Evolutionary conservation across 495 filamentous ascomycete species (phyloP), one percentile per base, ranked within the genome.

Genomic region (Aspergillus wentii): DNA sequence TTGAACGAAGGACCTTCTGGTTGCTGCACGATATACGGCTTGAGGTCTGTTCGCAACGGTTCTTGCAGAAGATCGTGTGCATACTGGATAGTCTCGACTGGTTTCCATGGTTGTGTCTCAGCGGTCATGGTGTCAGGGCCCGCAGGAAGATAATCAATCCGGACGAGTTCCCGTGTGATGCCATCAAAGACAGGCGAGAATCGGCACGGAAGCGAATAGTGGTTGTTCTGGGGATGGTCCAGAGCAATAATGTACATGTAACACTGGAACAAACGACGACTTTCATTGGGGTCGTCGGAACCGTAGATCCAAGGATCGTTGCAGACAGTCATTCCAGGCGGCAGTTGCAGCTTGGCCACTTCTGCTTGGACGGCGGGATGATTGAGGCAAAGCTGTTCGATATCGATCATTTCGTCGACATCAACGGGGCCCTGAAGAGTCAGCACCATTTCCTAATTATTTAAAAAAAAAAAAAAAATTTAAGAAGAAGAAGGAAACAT

Each of bases 171-270:
- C 53, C 72, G 71, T 1, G 74, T 78, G 17, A 73, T 68, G 1
- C 74, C 76, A 49, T 80, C 78, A 27, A 94, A 68, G 14, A 92
- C 84, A 0, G 88, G 86, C 4, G 82, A 88, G 47, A 92, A 83
- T 22, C 80, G 72, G 33, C 88, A 72, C 1, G 88, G 88, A 22
- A 85, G 72, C 0, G 85, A 78, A 56, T 94, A 94, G 47, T 91
- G 83, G 52, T 89, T 90, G 44, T 65, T 61, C 34, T 66, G 55
- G 2, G 64, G 57, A 29, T 69, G 64, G 34, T 69, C 57, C 1
- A 42, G 46, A 1, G 45, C 52, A 2, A 66, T 56, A 14, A 68
- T 56, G 20, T 68, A 68, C 59, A 71, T 66, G 44, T 67, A 71
- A 46, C 62, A 68, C 38, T 70, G 66, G 37, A 62, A 61, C 36